Base-by-base conservation (phyloP, 1,284 basidiomycete genomes). In the Ceratobasidium sp. region DNA sequence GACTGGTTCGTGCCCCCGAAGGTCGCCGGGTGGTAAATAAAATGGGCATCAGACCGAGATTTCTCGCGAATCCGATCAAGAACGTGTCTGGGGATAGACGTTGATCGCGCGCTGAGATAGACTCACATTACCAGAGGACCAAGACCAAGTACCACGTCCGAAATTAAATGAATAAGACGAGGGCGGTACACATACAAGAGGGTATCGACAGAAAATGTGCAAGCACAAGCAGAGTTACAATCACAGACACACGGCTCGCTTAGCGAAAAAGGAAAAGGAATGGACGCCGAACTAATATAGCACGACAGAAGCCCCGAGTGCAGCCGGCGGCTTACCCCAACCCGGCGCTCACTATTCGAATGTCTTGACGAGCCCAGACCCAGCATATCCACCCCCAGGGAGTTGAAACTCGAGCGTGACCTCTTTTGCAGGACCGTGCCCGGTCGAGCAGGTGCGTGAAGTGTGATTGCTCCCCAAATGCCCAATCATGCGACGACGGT, bases 301-400 rank as follows among this genome's bases (percentile, higher is more conserved):
- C 47, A 27, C 47, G 47, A 50, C 47, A 12, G 29, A 45, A 43
- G 8, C 10, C 57, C 57, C 58, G 58, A 52, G 3, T 15, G 10
- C 31, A 32, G 3, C 32, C 34, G 29, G 27, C n/a, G 35, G 27
- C 38, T 22, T 7, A 10, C 50, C 64, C 52, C 34, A 43, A 35
- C 50, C 52, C 40, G n/a, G n/a, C 34, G 17, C 35, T 6, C 50
- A 45, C 64, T 42, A 54, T 42, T 52, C 17, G 52, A 67, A 67
- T 8, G 35, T 50, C 52, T 40, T 34, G 1, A 43, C 47, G 8
- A 67, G 35, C n/a, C 47, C 47, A 54, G 64, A 67, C 12, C 64
- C 64, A 3, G 64, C 64, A 38, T 43, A 15, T 10, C 64, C 64
- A 6, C 64, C 64, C 22, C 20, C 38, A 17, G 64, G 64, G 27